Evolutionary conservation across 2,329 filamentous ascomycete species (phyloP).

Genomic region (Colletotrichum tofieldiae): DNA sequence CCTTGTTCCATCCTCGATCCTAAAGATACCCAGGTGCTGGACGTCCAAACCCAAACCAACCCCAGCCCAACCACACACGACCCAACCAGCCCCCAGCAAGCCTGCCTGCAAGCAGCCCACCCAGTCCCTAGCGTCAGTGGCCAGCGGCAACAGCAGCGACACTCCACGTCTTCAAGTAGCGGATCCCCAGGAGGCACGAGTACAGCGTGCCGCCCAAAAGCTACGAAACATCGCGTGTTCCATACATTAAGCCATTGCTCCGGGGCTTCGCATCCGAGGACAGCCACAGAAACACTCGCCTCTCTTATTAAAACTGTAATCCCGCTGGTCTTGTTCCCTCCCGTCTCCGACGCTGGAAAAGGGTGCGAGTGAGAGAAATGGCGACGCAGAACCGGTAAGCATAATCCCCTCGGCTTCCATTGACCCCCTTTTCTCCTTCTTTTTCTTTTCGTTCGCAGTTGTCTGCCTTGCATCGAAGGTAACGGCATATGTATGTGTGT

Average conservation of each 20-base stretch:
- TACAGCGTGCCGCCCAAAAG: conserved; percentile 33
- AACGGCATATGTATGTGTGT: not conserved
- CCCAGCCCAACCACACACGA: conserved; percentile 6
- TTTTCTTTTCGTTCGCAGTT: not conserved
- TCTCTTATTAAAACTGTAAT: conserved; percentile 40
- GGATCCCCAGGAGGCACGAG: conserved; percentile 36
- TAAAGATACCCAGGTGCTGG: conserved; percentile 30
- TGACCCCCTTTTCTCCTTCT: not conserved
- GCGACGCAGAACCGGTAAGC: conserved; percentile 54
- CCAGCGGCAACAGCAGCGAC: not conserved
- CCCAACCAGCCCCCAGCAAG: not conserved
- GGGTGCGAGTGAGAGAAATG: conserved; percentile 48
- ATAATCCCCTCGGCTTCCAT: conserved; percentile 25
- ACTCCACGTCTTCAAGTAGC: conserved; percentile 12
- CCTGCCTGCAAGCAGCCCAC: conserved; percentile 16
- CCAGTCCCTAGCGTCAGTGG: not conserved
- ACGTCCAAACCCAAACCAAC: conserved; percentile 31
- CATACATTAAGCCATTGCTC: conserved; percentile 40
- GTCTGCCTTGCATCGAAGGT: conserved; percentile 3
- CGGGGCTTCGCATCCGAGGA: conserved; percentile 34
- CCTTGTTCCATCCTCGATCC: conserved; percentile 29
- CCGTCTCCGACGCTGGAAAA: conserved; percentile 3
- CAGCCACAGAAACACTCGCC: conserved; percentile 36
- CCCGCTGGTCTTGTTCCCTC: conserved; percentile 22
- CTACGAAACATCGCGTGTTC: conserved; percentile 44